Conservation (phyloP, 306 rosid species). For the Prunus salicina region DNA sequence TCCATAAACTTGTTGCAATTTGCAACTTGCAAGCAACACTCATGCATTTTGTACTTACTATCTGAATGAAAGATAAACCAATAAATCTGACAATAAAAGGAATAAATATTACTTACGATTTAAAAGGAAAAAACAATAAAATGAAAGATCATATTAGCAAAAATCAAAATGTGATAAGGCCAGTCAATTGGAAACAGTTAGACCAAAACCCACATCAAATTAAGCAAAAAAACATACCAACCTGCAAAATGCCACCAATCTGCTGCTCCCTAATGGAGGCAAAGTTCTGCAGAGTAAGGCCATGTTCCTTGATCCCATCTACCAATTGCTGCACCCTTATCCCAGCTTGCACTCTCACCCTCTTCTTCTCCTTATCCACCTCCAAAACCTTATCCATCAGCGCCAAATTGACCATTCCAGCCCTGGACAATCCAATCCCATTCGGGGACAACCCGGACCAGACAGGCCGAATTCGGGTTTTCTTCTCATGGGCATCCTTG, state of each 20-base stretch:
- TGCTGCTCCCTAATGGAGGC: conserved; percentile 97
- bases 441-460: conserved; percentile 93
- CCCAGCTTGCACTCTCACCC: conserved; percentile 87
- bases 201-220: not conserved
- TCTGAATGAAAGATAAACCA: not conserved
- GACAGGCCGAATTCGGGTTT: conserved; percentile 69
- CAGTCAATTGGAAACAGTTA: no score
- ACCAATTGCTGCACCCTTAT: conserved; percentile 93
- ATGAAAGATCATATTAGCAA: not conserved
- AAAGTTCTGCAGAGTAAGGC: conserved; percentile 87
- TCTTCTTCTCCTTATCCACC: conserved; percentile 72
- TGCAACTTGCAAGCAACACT: conserved; percentile 1
- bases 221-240: conserved; percentile 8
- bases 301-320: conserved; percentile 80
- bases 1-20: not conserved
- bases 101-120: conserved; percentile 71
- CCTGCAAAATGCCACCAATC: conserved; percentile 98
- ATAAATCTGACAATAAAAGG: not conserved
- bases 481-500: conserved; percentile 51
- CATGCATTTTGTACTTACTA: not conserved
- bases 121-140: no score
- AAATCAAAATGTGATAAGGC: not conserved
- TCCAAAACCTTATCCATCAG: conserved; percentile 84
- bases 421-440: conserved; percentile 78
- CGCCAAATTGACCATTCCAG: conserved; percentile 86